Evolutionary conservation across 176 grass and related monocot genomes (phyloP), one percentile per base, ranked within the genome.

Genomic region (Pharus latifolius): DNA sequence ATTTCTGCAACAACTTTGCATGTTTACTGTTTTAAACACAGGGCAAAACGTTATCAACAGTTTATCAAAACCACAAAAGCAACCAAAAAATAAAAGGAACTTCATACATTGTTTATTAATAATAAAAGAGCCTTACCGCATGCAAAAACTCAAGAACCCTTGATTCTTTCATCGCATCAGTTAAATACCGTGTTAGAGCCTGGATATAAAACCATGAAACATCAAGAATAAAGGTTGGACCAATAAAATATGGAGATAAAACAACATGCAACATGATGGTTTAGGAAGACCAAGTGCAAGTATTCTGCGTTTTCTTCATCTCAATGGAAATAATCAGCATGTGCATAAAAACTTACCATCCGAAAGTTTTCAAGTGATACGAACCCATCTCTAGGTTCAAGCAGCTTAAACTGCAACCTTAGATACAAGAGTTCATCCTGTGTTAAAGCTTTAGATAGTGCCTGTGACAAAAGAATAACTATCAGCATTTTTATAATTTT

Each of bases 351-450:
- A 81, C 84, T 81, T 23, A 99, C 96, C 72, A 31, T 82, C 50
- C 83, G 80, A 64, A 99, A 99, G 72, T 91, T 94, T 74, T 99
- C 96, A 24, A 85, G 75, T 43, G 76, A 76, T 16, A 99, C 27
- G 2, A 63, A 85, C 9, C 90, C 96, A 88, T 94, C 89, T 84
- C 80, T 91, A 53, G 96, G 90, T 78, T 91, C 78, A 69, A 99
- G 85, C 16, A 86, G 79, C 40, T 88, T 85, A 67, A 99, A 99
- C 54, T 99, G 96, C 64, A 84, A 70, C 32, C 64, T 87, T 35
- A 94, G 72, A 86, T 99, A 99, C 74, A 94, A 78, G 32, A 99
- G 80, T 35, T 99, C 95, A 51, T 99, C 90, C 16, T 94, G 90
- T 46, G 76, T 83, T 60, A 99, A 76, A 82, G 90, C 84, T 76